Conservation (phyloP, 2,329 filamentous ascomycete species). For the Cercospora zeae-maydis region DNA sequence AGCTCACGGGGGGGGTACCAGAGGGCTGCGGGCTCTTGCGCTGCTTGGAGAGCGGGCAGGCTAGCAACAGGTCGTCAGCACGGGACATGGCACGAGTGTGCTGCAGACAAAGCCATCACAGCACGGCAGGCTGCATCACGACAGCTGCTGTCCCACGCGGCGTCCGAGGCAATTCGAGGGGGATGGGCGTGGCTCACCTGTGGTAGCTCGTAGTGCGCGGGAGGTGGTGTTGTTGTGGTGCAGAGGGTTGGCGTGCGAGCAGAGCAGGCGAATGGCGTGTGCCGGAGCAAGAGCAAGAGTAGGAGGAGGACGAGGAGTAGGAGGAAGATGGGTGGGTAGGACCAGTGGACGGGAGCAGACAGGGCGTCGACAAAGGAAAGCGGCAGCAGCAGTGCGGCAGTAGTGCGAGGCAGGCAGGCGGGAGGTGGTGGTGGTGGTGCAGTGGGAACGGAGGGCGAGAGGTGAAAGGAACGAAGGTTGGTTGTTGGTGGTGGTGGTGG, state of each 20-base stretch:
- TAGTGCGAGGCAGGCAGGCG: not conserved
- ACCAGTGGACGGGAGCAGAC: slow-evolving; percentile 6
- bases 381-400: not conserved
- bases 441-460: not conserved
- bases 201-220: slow-evolving; percentile 1
- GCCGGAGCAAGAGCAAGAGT: not conserved
- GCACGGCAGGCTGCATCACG: slow-evolving; percentile 22
- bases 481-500: not conserved
- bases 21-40: too few relatives aligned
- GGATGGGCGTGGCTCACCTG: slow-evolving; percentile 10
- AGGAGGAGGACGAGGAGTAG: not conserved
- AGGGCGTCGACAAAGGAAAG: slow-evolving; percentile 12
- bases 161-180: slow-evolving; percentile 2
- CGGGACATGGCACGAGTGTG: not conserved
- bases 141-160: slow-evolving; percentile 22
- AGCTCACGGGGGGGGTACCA: not conserved
- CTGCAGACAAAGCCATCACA: slow-evolving; percentile 10
- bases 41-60: not conserved
- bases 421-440: not conserved
- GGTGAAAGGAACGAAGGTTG: not conserved
- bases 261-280: not conserved
- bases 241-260: not conserved
- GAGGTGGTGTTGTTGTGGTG: not conserved
- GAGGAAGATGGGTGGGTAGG: not conserved
- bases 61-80: not conserved